phyloP scores from a whole-genome alignment of 2,329 filamentous ascomycete species.

The Elsinoe batatas region DNA sequence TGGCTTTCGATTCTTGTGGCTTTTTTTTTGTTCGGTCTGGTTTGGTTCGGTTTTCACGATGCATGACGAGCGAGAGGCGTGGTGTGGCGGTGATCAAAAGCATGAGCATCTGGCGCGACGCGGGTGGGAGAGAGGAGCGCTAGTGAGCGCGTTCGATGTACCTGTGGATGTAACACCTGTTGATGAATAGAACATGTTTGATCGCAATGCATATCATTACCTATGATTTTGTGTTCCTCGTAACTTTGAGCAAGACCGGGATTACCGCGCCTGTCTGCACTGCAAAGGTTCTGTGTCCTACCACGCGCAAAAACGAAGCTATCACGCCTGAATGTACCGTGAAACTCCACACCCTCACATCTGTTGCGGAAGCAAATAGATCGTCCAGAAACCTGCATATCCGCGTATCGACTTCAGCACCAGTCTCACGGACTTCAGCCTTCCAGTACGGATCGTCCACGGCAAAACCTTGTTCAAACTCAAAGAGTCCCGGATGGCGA shows the following conservation, averaged over 20 bases:
- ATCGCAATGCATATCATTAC: background rate
- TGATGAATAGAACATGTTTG: background rate
- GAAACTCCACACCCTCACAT: constrained; percentile 41
- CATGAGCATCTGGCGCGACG: background rate
- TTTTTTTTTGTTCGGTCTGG: background rate
- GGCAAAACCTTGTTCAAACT: constrained; percentile 51
- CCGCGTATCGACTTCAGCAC: constrained; percentile 34
- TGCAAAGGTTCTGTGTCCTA: constrained; percentile 38
- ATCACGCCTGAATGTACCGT: constrained; percentile 53
- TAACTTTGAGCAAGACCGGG: constrained; percentile 40
- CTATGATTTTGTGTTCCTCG: background rate
- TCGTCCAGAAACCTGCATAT: constrained; percentile 38
- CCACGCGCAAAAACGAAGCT: constrained; percentile 39
- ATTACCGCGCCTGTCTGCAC: constrained; percentile 43
- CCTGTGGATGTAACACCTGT: background rate
- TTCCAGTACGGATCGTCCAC: constrained; percentile 46
- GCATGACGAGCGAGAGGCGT: background rate
- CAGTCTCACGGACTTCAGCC: constrained; percentile 39
- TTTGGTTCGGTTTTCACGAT: background rate
- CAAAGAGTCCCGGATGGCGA: constrained; percentile 3
- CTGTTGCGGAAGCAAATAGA: constrained; percentile 39
- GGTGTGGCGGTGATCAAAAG: background rate
- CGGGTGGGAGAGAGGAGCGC: background rate
- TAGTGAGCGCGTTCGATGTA: background rate
- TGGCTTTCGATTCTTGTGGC: background rate